A percentile compares a stretch with the other conserved stretches of the same genome.
Conservation (phyloP, 2,329 filamentous ascomycete species). For the Aureobasidium mangrovei region DNA sequence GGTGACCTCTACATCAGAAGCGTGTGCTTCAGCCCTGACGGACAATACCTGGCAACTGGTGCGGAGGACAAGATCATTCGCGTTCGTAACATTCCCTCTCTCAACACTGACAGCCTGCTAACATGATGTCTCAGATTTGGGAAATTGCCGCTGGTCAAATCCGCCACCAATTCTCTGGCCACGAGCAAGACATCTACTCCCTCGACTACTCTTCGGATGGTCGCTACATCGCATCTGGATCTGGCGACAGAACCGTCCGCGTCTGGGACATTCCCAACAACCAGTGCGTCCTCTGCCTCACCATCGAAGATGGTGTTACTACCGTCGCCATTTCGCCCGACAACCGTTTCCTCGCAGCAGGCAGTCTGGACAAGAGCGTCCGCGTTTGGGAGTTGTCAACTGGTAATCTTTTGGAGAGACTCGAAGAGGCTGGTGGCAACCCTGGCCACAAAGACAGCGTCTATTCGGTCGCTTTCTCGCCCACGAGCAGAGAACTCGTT, state of each 20-base stretch:
- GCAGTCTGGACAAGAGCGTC: conserved; percentile 94
- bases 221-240: conserved; percentile 88
- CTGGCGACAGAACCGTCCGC: conserved; percentile 86
- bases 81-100: conserved; percentile 43
- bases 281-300: conserved; percentile 72
- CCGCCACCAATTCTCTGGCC: conserved; percentile 86
- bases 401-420: conserved; percentile 78
- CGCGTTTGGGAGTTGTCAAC: conserved; percentile 89
- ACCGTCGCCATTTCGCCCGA: conserved; percentile 96
- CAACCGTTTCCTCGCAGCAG: conserved; percentile 86
- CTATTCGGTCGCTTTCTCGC: conserved; percentile 92
- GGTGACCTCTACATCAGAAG: conserved; percentile 95
- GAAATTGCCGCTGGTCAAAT: conserved; percentile 79
- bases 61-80: conserved; percentile 96
- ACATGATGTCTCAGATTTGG: conserved; percentile 60
- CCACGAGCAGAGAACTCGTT: conserved; percentile 84
- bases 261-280: conserved; percentile 91
- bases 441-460: conserved; percentile 96
- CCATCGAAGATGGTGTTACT: conserved; percentile 93
- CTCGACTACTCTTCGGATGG: conserved; percentile 92
- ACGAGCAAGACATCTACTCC: conserved; percentile 98
- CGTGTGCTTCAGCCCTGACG: conserved; percentile 97
- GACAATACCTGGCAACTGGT: conserved; percentile 85
- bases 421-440: conserved; percentile 59
- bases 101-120: conserved; percentile 8